Evolutionary conservation across 495 filamentous ascomycete genomes (phyloP), one percentile per base, ranked within the genome.

Genomic region (Chaetomidium leptoderma): DNA sequence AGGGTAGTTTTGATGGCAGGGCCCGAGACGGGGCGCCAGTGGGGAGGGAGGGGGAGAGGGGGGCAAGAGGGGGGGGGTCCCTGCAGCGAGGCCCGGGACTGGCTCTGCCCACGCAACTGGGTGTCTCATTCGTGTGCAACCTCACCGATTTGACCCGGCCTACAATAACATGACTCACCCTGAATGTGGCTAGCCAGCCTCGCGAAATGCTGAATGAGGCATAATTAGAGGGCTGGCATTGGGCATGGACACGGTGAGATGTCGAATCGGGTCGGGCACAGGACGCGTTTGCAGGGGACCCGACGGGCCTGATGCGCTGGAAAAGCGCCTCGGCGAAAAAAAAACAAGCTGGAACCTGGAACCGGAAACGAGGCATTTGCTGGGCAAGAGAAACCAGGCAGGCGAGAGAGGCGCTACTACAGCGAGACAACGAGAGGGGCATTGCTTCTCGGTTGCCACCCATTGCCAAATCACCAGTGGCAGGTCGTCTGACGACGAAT

Each of bases 381-480:
- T 24, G 10, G 48, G 48, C 48, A 35, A 14, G 6, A 26, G 3
- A n/a, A n/a, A 4, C 9, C n/a, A 47, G 44, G 13, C 24, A 27
- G 33, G n/a, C n/a, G n/a, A n/a, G n/a, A n/a, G n/a, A n/a, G n/a
- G n/a, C n/a, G n/a, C n/a, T n/a, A n/a, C 48, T 53, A 16, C 42
- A 35, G 39, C 52, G 23, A 29, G n/a, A n/a, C n/a, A n/a, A n/a
- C 44, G 27, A 9, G 23, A 45, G 53, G 58, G 54, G 49, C 50
- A 47, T 35, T 53, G 55, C 55, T 39, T 46, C 26, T 21, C 13
- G 44, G 32, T 64, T 55, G 66, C 61, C 64, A 63, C 66, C 59
- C 43, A 66, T 69, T 69, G 64, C 66, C 66, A 69, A 69, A 69
- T 69, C 66, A 69, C 45, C 66, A 57, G 43, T 53, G 49, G 21